These are phyloP conservation scores for Phytophthora palmivora DNA, from an alignment of 352 stramenopile genomes.

Conservation along the genomic window DNA sequence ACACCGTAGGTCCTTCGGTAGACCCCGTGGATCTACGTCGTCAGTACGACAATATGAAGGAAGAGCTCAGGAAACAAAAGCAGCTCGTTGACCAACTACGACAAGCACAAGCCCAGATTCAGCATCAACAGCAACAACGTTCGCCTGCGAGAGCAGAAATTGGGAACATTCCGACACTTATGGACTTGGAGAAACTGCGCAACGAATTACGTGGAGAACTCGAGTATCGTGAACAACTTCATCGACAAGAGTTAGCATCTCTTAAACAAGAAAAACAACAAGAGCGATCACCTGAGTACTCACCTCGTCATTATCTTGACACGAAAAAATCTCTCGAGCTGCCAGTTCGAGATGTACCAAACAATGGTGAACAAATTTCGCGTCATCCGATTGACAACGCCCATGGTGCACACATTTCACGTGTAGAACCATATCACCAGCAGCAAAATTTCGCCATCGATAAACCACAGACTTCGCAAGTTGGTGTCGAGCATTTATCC, in stretches of 20 bases:
- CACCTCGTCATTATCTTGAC: conserved; percentile 3
- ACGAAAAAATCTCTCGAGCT: conserved; percentile 20
- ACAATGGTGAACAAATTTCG: neutral
- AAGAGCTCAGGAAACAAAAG: conserved; percentile 55
- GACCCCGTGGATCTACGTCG: conserved; percentile 38
- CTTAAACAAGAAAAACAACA: conserved; percentile 39
- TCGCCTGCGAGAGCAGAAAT: conserved; percentile 15
- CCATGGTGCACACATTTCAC: neutral
- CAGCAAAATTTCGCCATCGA: neutral
- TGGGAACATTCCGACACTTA: conserved; percentile 38
- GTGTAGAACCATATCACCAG: neutral
- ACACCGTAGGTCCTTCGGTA: neutral
- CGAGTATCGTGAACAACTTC: conserved; percentile 51
- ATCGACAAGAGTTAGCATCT: conserved; percentile 54
- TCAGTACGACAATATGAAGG: conserved; percentile 64
- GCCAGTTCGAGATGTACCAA: neutral
- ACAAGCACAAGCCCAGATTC: conserved; percentile 49
- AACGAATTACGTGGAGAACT: conserved; percentile 61
- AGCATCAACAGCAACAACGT: conserved; percentile 49
- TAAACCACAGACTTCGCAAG: neutral
- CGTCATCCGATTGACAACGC: neutral
- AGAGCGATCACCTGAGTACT: conserved; percentile 4
- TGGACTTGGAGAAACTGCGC: conserved; percentile 66
- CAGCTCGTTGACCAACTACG: conserved; percentile 64
- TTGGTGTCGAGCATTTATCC: neutral